A percentile compares a stretch with the other conserved stretches of the same genome.
phyloP scores from a whole-genome alignment of 495 filamentous ascomycete genomes.

The Podospora conica region DNA sequence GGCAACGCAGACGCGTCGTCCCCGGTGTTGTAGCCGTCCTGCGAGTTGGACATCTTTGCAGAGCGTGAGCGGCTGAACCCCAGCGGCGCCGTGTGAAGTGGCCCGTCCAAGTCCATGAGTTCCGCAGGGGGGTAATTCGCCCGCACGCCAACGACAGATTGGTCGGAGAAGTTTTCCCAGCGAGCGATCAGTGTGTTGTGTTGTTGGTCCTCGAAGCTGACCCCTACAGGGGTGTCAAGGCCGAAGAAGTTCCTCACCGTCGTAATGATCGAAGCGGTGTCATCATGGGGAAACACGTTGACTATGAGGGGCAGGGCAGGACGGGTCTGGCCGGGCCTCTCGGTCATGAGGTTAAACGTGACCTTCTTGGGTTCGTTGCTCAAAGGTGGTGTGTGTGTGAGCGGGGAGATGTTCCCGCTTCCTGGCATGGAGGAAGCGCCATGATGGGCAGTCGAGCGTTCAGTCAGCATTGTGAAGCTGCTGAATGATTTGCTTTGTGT shows the following conservation, averaged over 20 bases:
- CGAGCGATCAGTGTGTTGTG: conserved; percentile 86
- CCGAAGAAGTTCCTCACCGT: conserved; percentile 98
- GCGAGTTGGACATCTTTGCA: conserved; percentile 56
- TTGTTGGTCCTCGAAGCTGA: conserved; percentile 85
- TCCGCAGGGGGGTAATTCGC: conserved; percentile 35
- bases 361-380: conserved; percentile 63
- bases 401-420: conserved; percentile 42
- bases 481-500: background rate
- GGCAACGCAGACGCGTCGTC: conserved; percentile 69
- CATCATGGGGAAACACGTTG: conserved; percentile 85
- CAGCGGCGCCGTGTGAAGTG: conserved; percentile 41
- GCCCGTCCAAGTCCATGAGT: conserved; percentile 22
- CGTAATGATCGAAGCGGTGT: conserved; percentile 89
- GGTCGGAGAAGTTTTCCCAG: conserved; percentile 84
- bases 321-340: conserved; percentile 62
- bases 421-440: background rate
- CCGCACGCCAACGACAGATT: conserved; percentile 88
- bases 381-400: conserved; percentile 19
- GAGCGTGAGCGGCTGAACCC: conserved; percentile 58
- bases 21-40: conserved; percentile 74
- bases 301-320: conserved; percentile 86
- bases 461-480: background rate
- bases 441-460: too few relatives aligned
- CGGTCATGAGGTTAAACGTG: conserved; percentile 77
- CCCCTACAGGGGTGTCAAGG: conserved; percentile 66